Evolutionary conservation across 805 yeast species (phyloP).

Genomic region (Candida maesae): DNA sequence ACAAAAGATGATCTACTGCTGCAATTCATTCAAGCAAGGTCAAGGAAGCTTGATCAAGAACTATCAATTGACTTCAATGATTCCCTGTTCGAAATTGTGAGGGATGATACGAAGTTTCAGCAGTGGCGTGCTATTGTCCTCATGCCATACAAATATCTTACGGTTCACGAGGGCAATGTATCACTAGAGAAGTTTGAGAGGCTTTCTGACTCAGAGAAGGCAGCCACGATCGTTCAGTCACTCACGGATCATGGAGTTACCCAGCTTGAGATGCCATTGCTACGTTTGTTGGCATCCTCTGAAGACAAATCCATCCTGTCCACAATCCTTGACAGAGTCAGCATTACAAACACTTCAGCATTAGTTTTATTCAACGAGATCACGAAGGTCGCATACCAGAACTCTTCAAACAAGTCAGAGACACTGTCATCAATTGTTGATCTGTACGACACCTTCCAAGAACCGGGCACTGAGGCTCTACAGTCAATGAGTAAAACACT

Average conservation of each 20-base stretch:
- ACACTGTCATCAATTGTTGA: background rate
- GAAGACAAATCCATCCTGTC: background rate
- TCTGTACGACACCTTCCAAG: constrained; percentile 5
- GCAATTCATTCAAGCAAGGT: constrained; percentile 12
- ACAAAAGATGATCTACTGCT: background rate
- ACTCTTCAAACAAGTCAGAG: constrained; percentile 1
- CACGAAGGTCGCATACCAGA: constrained; percentile 1
- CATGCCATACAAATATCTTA: constrained; percentile 28
- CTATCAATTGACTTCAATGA: constrained; percentile 12
- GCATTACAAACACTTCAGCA: background rate
- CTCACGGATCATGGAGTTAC: background rate
- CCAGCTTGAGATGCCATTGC: background rate
- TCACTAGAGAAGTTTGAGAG: constrained; percentile 3
- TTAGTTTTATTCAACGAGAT: constrained; percentile 6
- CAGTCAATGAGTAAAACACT: constrained; percentile 7
- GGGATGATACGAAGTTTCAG: constrained; percentile 4
- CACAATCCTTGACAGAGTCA: background rate
- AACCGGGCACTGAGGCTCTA: constrained; percentile 4
- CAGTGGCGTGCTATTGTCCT: constrained; percentile 29
- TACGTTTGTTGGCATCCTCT: constrained; percentile 1
- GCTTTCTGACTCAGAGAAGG: constrained; percentile 2
- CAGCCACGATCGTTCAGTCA: constrained; percentile 1
- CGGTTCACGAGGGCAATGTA: background rate
- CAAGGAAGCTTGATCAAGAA: constrained; percentile 5
- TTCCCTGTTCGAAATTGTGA: constrained; percentile 22